Conservation (phyloP, 2,329 filamentous ascomycete species). For the Aureobasidium melanogenum region DNA sequence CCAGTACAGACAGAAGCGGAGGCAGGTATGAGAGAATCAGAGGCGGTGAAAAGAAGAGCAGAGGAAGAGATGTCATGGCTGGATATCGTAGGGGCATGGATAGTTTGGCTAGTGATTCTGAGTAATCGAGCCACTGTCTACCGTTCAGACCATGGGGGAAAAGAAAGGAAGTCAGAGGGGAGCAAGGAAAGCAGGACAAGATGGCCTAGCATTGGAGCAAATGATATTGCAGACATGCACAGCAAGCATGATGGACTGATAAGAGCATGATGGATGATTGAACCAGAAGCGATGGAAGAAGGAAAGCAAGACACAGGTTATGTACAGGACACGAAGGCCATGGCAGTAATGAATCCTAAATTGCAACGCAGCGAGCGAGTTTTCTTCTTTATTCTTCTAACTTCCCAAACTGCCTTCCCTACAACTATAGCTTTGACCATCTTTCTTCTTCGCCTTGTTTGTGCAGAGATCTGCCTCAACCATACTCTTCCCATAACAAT, state of each 20-base stretch:
- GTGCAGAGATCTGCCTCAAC: too few relatives aligned
- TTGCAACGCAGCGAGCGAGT: background rate
- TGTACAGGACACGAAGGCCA: background rate
- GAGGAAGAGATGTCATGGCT: conserved; percentile 15
- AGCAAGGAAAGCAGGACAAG: too few relatives aligned
- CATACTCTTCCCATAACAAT: too few relatives aligned
- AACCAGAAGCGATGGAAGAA: background rate
- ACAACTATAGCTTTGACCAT: too few relatives aligned
- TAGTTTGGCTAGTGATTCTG: conserved; percentile 22
- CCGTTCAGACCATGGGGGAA: too few relatives aligned
- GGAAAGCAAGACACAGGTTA: background rate
- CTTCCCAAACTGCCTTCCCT: too few relatives aligned
- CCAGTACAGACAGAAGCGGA: conserved; percentile 33
- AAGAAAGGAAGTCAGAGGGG: too few relatives aligned
- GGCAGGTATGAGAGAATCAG: conserved; percentile 37
- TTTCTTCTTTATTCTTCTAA: background rate
- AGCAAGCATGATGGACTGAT: background rate
- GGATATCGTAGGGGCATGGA: conserved; percentile 31
- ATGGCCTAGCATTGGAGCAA: background rate
- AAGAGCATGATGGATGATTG: background rate
- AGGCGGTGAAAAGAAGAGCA: conserved; percentile 16
- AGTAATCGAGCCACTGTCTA: too few relatives aligned
- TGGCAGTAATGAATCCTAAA: background rate
- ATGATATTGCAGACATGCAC: background rate
- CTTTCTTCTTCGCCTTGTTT: too few relatives aligned